phyloP scores from a whole-genome alignment of 2,329 filamentous ascomycete species.

The Sclerotinia nivalis region DNA sequence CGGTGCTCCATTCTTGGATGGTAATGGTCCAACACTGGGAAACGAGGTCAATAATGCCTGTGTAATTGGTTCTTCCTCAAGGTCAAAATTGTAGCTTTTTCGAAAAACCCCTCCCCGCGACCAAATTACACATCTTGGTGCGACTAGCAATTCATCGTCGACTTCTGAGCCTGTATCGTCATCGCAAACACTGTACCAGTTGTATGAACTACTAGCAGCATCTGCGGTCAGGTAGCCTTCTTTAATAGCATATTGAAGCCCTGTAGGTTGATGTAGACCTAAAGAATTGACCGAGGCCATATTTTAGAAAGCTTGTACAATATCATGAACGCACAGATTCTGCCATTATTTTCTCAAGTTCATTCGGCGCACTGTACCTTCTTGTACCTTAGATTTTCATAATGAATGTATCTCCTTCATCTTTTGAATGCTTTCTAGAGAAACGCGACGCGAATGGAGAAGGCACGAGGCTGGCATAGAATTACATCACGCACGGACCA shows the following conservation, averaged over 20 bases:
- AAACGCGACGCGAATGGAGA: neutral
- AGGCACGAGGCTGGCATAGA: neutral
- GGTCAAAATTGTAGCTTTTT: slow-evolving; percentile 80
- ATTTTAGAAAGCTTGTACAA: slow-evolving; percentile 27
- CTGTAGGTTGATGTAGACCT: slow-evolving; percentile 85
- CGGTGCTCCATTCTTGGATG: slow-evolving; percentile 30
- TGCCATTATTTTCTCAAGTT: slow-evolving; percentile 13
- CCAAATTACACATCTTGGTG: slow-evolving; percentile 60
- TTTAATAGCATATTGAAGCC: slow-evolving; percentile 77
- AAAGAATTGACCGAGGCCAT: slow-evolving; percentile 94
- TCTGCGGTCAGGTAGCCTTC: slow-evolving; percentile 75
- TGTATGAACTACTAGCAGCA: slow-evolving; percentile 65
- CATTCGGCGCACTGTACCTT: slow-evolving; percentile 1
- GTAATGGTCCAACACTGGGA: slow-evolving; percentile 45
- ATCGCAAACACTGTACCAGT: slow-evolving; percentile 67
- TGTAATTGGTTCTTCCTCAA: slow-evolving; percentile 83
- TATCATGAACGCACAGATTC: slow-evolving; percentile 28
- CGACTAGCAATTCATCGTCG: slow-evolving; percentile 42
- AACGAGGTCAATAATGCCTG: slow-evolving; percentile 88
- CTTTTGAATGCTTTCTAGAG: neutral
- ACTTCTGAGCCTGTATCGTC: slow-evolving; percentile 41
- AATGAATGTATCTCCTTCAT: slow-evolving; percentile 1
- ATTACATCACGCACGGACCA: neutral
- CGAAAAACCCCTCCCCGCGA: slow-evolving; percentile 82
- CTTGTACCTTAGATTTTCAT: neutral